A percentile compares a stretch with the other conserved stretches of the same genome.
Evolutionary conservation across 257 asterid genomes (phyloP).

Genomic region (Salvia splendens): DNA sequence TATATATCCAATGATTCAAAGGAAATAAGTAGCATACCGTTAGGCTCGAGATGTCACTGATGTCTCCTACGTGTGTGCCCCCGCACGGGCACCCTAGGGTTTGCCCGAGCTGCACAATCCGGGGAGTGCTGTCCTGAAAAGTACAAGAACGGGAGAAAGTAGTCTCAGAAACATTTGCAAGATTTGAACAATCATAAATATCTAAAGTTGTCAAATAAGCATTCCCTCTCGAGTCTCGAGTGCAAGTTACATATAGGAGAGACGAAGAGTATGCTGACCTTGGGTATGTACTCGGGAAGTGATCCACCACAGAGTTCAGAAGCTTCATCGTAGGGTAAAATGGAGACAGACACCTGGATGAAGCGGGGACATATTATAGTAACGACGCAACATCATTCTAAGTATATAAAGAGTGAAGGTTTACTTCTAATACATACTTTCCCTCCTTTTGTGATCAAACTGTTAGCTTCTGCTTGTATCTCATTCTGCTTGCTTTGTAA

Average conservation of each 20-base stretch:
- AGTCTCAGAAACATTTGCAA: conserved; percentile 8
- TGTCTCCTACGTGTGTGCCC: conserved; percentile 75
- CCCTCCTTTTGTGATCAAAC: conserved; percentile 68
- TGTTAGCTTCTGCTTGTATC: conserved; percentile 63
- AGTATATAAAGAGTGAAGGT: no score
- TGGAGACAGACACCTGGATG: conserved; percentile 60
- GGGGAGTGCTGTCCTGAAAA: conserved; percentile 73
- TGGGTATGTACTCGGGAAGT: conserved; percentile 78
- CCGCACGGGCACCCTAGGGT: conserved; percentile 85
- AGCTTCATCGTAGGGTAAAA: conserved; percentile 65
- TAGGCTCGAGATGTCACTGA: conserved; percentile 59
- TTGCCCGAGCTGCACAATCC: conserved; percentile 69
- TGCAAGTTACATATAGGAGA: not conserved
- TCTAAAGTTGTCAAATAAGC: no score
- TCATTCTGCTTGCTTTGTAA: conserved; percentile 58
- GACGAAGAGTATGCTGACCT: conserved; percentile 40
- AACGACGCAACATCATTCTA: not conserved
- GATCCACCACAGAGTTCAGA: conserved; percentile 71
- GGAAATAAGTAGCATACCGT: conserved; percentile 45
- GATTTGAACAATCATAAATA: not conserved
- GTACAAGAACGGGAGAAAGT: not conserved
- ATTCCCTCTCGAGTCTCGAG: not conserved
- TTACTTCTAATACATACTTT: conserved; percentile 42
- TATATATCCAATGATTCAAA: not conserved
- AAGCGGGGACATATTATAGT: not conserved